Evolutionary conservation across 495 filamentous ascomycete genomes (phyloP), one percentile per base, ranked within the genome.

Genomic region (Trichoderma parareesei): DNA sequence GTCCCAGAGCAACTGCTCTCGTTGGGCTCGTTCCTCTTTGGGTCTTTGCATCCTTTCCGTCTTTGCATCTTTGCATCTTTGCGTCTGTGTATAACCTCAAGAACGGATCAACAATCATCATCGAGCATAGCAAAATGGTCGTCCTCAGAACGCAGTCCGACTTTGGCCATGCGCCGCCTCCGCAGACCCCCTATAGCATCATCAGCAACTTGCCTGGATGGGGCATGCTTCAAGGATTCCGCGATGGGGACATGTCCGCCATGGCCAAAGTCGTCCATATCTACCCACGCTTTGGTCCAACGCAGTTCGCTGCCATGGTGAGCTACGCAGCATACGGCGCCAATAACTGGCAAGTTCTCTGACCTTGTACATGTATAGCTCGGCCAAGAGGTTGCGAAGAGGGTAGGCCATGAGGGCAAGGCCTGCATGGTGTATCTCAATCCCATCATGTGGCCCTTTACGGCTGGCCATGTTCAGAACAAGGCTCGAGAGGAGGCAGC

Each of bases 261-360:
- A n/a, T 78, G 7, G 38, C 14, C 14, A 10, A 37, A 14, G 61
- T 81, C 0, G 71, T 67, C 38, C 74, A 71, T 55, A 67, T 80
- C 57, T 82, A 81, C 68, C 79, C 79, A 5, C 69, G 78, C 2
- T 79, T 82, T 69, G 65, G 67, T 0, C 72, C 75, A 61, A 66
- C 16, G 63, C 73, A 55, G 69, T 74, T 41, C 64, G 68, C 49
- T 46, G 65, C 18, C 70, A 72, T 65, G 16, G 68, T 65, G 27
- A 33, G 62, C 27, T 41, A 5, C 10, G 11, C 49, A 13, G 2
- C 3, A n/a, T 33, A 18, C 18, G 11, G 8, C 20, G 20, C 8
- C 20, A 4, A 13, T 4, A 6, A 35, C 6, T 33, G 27, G 11
- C 49, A 37, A 57, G 5, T 18, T 57, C 9, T 14, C 53, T 57